Evolutionary conservation across 345 rosid species (phyloP).

Genomic region (Acer saccharum): DNA sequence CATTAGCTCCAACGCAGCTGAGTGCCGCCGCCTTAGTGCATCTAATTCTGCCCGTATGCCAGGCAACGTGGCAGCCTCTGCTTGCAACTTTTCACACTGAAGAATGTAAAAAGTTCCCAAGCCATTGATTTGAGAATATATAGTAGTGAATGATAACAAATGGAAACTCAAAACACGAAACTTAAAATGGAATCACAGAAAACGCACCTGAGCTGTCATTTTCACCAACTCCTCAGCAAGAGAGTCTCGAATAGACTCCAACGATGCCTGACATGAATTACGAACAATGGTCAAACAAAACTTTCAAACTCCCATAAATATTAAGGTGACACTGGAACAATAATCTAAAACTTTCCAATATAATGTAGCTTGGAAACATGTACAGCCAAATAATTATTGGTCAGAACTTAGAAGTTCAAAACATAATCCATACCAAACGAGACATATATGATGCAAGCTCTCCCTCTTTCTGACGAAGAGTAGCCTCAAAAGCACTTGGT

Average conservation of each 20-base stretch:
- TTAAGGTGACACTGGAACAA: not conserved
- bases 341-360: not conserved
- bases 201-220: constrained; percentile 84
- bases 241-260: constrained; percentile 98
- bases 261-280: constrained; percentile 57
- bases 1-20: constrained; percentile 98
- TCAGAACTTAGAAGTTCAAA: constrained; percentile 9
- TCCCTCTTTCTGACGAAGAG: constrained; percentile 99
- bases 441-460: constrained; percentile 97
- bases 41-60: constrained; percentile 90
- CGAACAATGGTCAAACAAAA: constrained; percentile 11
- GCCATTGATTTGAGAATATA: constrained; percentile 11
- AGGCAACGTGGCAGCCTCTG: constrained; percentile 73
- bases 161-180: not conserved
- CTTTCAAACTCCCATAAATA: constrained; percentile 3
- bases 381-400: not conserved
- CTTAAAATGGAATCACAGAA: constrained; percentile 4
- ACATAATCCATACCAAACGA: constrained; percentile 70
- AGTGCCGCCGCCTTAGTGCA: constrained; percentile 87
- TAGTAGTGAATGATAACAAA: not conserved
- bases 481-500: constrained; percentile 86
- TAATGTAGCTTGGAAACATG: not conserved
- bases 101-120: constrained; percentile 23
- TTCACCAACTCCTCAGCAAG: constrained; percentile 96
- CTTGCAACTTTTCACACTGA: constrained; percentile 88